Percentiles rank a stretch among this genome's conserved stretches.
Conservation (phyloP, 2,329 filamentous ascomycete species). For the Graphilbum fragrans region DNA sequence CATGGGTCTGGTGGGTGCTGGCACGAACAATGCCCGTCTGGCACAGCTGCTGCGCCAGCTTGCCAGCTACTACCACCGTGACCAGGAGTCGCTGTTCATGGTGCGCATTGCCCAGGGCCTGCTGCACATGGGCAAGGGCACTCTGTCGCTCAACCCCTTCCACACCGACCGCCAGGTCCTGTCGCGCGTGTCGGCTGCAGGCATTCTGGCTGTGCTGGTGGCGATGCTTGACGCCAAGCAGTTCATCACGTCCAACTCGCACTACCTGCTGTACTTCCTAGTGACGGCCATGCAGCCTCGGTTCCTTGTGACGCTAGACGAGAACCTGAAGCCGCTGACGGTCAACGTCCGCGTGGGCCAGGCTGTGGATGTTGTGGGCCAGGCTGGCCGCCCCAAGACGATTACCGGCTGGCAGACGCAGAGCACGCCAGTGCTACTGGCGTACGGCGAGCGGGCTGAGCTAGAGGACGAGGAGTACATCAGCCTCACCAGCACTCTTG, state of each 20-base stretch:
- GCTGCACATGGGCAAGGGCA: constrained; percentile 98
- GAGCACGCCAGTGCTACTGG: constrained; percentile 90
- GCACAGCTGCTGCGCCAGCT: constrained; percentile 90
- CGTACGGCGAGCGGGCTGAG: constrained; percentile 92
- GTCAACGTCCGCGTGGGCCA: constrained; percentile 97
- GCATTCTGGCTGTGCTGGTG: constrained; percentile 79
- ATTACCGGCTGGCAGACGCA: constrained; percentile 99
- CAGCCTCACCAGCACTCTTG: constrained; percentile 77
- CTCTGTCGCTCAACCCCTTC: constrained; percentile 93
- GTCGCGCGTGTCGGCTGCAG: constrained; percentile 80
- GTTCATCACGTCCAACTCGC: constrained; percentile 53
- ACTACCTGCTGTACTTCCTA: constrained; percentile 96
- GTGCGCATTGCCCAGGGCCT: constrained; percentile 96
- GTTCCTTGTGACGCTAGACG: constrained; percentile 92
- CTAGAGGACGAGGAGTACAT: constrained; percentile 97
- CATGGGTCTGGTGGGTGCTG: constrained; percentile 93
- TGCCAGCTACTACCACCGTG: constrained; percentile 95
- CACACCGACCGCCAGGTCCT: constrained; percentile 95
- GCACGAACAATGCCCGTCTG: constrained; percentile 94
- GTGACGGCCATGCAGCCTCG: constrained; percentile 94
- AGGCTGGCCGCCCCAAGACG: constrained; percentile 94
- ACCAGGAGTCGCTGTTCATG: constrained; percentile 96
- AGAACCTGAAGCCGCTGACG: constrained; percentile 83
- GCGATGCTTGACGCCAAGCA: constrained; percentile 93
- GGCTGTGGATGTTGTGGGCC: constrained; percentile 94